Conservation (phyloP, 164 flowering plant genomes). For the Liquidambar formosana region DNA sequence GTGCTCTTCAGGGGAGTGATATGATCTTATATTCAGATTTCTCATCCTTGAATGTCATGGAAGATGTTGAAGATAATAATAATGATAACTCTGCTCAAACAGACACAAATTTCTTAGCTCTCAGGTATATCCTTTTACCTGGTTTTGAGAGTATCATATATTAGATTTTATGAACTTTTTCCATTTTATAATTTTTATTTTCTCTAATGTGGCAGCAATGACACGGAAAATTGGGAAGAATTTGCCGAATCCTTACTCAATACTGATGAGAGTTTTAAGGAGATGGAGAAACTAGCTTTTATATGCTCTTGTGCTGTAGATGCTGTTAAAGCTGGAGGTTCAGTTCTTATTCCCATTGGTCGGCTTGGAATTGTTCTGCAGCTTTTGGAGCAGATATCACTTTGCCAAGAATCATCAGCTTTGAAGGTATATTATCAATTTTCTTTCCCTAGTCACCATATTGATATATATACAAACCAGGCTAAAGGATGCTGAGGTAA, state of each 20-base stretch:
- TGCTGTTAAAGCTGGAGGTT: slow-evolving; percentile 75
- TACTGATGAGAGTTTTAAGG: slow-evolving; percentile 55
- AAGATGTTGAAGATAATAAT: slow-evolving; percentile 18
- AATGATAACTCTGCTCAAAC: slow-evolving; percentile 9
- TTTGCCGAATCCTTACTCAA: slow-evolving; percentile 22
- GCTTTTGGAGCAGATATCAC: slow-evolving; percentile 67
- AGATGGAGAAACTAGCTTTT: slow-evolving; percentile 65
- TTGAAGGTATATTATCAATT: slow-evolving; percentile 43
- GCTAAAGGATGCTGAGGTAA: not conserved
- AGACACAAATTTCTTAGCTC: slow-evolving; percentile 1
- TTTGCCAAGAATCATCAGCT: slow-evolving; percentile 45
- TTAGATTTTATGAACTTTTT: not conserved
- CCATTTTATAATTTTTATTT: not conserved
- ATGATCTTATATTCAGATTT: slow-evolving; percentile 74
- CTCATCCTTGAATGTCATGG: slow-evolving; percentile 27
- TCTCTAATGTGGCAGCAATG: slow-evolving; percentile 22
- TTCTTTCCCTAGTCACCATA: not conserved
- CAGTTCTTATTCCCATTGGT: slow-evolving; percentile 71
- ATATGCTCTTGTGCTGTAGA: slow-evolving; percentile 65
- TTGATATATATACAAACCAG: not conserved
- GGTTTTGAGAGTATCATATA: not conserved
- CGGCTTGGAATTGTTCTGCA: slow-evolving; percentile 63
- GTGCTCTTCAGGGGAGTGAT: slow-evolving; percentile 65
- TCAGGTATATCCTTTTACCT: slow-evolving; percentile 25
- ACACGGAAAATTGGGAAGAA: slow-evolving; percentile 17